Evolutionary conservation across 2,329 filamentous ascomycete genomes (phyloP).

Genomic region (Thielaviopsis ethacetica): DNA sequence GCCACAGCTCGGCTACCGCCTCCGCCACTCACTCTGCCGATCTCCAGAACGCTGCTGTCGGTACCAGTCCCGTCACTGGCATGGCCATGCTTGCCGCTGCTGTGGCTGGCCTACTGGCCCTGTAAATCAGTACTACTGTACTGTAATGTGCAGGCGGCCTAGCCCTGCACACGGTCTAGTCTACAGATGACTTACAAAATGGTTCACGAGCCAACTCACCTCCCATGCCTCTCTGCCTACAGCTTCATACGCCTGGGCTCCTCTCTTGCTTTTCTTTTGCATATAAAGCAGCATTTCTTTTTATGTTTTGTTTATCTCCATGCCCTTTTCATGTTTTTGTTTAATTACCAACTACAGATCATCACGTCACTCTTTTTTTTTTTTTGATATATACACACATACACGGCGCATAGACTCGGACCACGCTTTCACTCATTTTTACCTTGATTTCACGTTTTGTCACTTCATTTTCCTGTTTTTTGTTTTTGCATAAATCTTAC

Average conservation of each 20-base stretch:
- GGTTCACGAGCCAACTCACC: not conserved
- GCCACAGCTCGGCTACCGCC: conserved; percentile 14
- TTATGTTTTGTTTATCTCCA: not conserved
- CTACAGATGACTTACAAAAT: not conserved
- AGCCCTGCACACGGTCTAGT: not conserved
- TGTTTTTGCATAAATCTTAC: not conserved
- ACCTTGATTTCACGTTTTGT: not conserved
- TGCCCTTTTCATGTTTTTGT: not conserved
- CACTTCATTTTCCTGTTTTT: not conserved
- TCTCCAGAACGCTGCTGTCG: conserved; percentile 23
- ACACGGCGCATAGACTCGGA: no score
- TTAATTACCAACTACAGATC: not conserved
- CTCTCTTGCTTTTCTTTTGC: not conserved
- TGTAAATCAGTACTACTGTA: not conserved
- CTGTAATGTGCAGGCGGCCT: not conserved
- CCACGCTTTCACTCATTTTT: no score
- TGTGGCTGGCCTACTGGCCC: conserved; percentile 14
- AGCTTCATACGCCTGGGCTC: not conserved
- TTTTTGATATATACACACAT: no score
- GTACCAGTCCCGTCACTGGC: conserved; percentile 13
- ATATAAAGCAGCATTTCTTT: not conserved
- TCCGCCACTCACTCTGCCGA: conserved; percentile 17
- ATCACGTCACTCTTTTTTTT: not conserved
- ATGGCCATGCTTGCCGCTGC: conserved; percentile 14
- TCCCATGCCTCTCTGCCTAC: not conserved